Conservation (phyloP, 306 rosid species). For the Prunus armeniaca region DNA sequence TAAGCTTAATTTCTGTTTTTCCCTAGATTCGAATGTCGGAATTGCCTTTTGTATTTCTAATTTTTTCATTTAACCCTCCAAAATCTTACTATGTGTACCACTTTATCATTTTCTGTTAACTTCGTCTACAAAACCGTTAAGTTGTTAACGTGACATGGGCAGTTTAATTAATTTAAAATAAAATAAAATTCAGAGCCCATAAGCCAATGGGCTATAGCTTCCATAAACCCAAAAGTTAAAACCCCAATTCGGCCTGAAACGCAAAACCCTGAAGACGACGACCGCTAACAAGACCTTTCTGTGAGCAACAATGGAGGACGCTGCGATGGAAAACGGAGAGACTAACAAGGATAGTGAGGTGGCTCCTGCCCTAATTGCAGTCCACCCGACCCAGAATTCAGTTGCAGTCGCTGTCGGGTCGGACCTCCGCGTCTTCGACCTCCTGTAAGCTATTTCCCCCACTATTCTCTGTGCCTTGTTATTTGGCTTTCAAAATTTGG, state of each 20-base stretch:
- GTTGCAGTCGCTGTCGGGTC: slow-evolving; percentile 79
- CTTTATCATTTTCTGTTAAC: too few species aligned
- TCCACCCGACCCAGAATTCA: slow-evolving; percentile 58
- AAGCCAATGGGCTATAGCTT: not conserved
- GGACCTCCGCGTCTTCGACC: slow-evolving; percentile 77
- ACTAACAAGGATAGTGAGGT: slow-evolving; percentile 54
- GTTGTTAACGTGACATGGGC: too few species aligned
- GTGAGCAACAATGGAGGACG: slow-evolving; percentile 31
- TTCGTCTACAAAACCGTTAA: too few species aligned
- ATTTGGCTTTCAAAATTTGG: not conserved
- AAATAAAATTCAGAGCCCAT: too few species aligned
- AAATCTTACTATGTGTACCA: too few species aligned
- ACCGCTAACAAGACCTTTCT: not conserved
- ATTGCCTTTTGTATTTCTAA: too few species aligned
- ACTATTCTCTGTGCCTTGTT: not conserved
- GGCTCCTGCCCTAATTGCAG: slow-evolving; percentile 80
- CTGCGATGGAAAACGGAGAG: slow-evolving; percentile 49
- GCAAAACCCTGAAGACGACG: slow-evolving; percentile 12
- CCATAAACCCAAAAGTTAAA: not conserved
- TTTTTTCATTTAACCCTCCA: too few species aligned
- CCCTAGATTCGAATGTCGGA: too few species aligned
- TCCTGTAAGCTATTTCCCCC: slow-evolving; percentile 39
- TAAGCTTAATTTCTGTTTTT: too few species aligned
- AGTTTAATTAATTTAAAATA: too few species aligned
- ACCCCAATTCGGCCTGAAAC: not conserved